These are phyloP conservation scores for Kingdonia uniflora DNA, from an alignment of 164 flowering plant genomes.

Conservation along the genomic window DNA sequence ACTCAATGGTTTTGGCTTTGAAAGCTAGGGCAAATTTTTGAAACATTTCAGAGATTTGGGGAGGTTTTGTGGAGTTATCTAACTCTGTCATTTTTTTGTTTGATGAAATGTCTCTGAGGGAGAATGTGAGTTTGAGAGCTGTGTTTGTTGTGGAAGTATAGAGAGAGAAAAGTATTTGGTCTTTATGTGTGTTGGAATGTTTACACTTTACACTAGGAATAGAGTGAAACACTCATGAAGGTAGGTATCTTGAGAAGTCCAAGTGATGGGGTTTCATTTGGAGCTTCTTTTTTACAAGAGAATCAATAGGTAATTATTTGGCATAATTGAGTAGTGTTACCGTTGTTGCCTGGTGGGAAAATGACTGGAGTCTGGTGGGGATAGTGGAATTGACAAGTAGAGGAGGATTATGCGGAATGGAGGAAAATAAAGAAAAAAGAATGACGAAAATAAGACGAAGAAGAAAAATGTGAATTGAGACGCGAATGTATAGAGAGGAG, in stretches of 20 bases:
- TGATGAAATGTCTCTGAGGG: not conserved
- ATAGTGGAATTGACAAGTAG: too few relatives aligned
- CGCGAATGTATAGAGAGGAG: too few relatives aligned
- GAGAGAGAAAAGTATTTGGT: not conserved
- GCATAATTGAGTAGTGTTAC: too few relatives aligned
- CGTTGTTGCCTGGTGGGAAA: too few relatives aligned
- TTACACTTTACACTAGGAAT: not conserved
- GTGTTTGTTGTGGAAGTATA: not conserved
- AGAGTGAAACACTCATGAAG: too few relatives aligned
- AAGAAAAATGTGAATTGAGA: too few relatives aligned
- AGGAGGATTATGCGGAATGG: too few relatives aligned
- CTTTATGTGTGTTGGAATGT: not conserved
- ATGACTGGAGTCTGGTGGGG: too few relatives aligned
- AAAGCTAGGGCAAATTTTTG: slow-evolving; percentile 85
- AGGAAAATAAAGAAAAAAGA: too few relatives aligned
- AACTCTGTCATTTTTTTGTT: slow-evolving; percentile 24
- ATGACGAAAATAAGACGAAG: too few relatives aligned
- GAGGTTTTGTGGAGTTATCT: slow-evolving; percentile 44
- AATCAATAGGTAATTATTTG: too few relatives aligned
- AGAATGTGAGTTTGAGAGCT: not conserved
- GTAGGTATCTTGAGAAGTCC: slow-evolving; percentile 4
- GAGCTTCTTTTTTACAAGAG: too few relatives aligned
- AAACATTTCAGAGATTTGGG: slow-evolving; percentile 78
- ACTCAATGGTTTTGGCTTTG: slow-evolving; percentile 80
- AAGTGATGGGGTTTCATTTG: slow-evolving; percentile 3